Evolutionary conservation across 345 rosid genomes (phyloP).

Genomic region (Linum tenue): DNA sequence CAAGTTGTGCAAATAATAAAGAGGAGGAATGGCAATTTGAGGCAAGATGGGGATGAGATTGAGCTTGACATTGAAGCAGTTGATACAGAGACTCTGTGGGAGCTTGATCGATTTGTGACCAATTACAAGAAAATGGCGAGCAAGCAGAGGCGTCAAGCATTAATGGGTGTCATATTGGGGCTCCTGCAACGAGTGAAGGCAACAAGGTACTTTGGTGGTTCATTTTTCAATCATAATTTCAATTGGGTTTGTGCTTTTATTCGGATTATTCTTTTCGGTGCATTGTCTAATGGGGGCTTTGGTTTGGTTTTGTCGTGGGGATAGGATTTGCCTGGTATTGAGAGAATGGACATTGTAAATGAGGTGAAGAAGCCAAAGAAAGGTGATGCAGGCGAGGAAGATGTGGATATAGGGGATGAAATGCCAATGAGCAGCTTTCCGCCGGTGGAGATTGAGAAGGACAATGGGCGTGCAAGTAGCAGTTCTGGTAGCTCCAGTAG

Average conservation of each 20-base stretch:
- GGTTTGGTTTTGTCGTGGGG: not conserved
- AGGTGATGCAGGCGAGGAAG: slow-evolving; percentile 73
- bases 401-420: slow-evolving; percentile 88
- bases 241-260: not conserved
- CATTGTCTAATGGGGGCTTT: not conserved
- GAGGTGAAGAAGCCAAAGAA: slow-evolving; percentile 54
- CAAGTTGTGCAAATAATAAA: slow-evolving; percentile 66
- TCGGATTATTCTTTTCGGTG: not conserved
- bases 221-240: not conserved
- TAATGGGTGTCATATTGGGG: slow-evolving; percentile 24
- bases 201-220: slow-evolving; percentile 23
- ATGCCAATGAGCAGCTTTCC: slow-evolving; percentile 69
- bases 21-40: slow-evolving; percentile 56
- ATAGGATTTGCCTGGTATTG: slow-evolving; percentile 26
- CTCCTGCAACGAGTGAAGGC: slow-evolving; percentile 15
- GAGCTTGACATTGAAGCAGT: slow-evolving; percentile 73
- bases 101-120: slow-evolving; percentile 73
- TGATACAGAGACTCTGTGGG: slow-evolving; percentile 73
- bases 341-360: slow-evolving; percentile 34
- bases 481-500: slow-evolving; percentile 48
- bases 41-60: slow-evolving; percentile 80
- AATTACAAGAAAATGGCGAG: slow-evolving; percentile 72
- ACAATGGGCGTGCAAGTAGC: slow-evolving; percentile 38
- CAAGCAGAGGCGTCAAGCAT: slow-evolving; percentile 63
- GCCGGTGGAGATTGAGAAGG: slow-evolving; percentile 79